A percentile compares a stretch with the other conserved stretches of the same genome.
These are phyloP conservation scores for Phytophthora citrophthora DNA, from an alignment of 352 stramenopile species.

Conservation along the genomic window DNA sequence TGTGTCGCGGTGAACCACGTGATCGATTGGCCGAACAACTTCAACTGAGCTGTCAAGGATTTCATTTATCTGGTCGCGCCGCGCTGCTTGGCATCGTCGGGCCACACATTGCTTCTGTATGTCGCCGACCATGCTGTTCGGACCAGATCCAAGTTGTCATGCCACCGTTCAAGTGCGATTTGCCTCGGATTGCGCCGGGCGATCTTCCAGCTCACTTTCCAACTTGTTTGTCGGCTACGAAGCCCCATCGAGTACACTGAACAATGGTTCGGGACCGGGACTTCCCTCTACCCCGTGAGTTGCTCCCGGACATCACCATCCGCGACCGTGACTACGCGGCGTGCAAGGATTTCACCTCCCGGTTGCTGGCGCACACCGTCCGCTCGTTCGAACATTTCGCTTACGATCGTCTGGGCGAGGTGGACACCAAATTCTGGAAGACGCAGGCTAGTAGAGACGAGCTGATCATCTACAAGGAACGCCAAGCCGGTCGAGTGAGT, in stretches of 20 bases:
- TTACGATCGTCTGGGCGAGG: conserved; percentile 29
- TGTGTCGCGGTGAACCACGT: not conserved
- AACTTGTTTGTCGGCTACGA: conserved; percentile 20
- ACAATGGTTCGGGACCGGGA: conserved; percentile 43
- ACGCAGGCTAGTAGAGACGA: conserved; percentile 36
- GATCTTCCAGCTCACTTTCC: conserved; percentile 8
- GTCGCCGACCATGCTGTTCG: conserved; percentile 13
- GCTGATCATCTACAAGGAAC: conserved; percentile 43
- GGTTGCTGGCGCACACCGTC: conserved; percentile 46
- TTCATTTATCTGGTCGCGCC: conserved; percentile 15
- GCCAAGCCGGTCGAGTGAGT: conserved; percentile 23
- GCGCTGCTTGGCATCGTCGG: not conserved
- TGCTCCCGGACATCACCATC: conserved; percentile 44
- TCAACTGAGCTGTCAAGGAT: not conserved
- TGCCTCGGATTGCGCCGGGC: conserved; percentile 5
- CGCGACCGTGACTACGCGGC: conserved; percentile 32
- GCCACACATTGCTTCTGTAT: conserved; percentile 20
- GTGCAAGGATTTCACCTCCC: conserved; percentile 44
- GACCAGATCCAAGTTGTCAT: conserved; percentile 22
- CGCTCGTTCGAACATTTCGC: conserved; percentile 45
- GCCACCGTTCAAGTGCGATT: conserved; percentile 15
- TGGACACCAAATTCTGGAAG: conserved; percentile 49
- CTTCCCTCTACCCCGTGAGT: conserved; percentile 45
- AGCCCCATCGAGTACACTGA: conserved; percentile 12
- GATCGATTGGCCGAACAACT: conserved; percentile 15